phyloP scores from a whole-genome alignment of 768 basidiomycete genomes.

The Gelatoporia subvermispora region DNA sequence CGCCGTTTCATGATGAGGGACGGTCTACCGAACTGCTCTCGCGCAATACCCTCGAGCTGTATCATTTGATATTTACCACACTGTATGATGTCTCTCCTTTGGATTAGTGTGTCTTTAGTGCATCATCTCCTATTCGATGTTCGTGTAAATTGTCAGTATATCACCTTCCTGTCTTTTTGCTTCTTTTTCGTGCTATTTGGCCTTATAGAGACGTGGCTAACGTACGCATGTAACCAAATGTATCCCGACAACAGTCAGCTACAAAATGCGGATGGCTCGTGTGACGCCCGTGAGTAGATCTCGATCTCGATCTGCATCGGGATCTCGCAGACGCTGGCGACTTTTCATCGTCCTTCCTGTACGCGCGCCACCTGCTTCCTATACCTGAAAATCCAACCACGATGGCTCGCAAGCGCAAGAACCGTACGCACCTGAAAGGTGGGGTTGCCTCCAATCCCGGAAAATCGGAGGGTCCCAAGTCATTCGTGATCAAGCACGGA shows the following conservation, averaged over 20 bases:
- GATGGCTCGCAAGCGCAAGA: slow-evolving; percentile 77
- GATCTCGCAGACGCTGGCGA: slow-evolving; percentile 3
- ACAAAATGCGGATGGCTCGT: no score
- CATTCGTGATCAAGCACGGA: slow-evolving; percentile 96
- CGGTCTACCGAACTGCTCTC: slow-evolving; percentile 3
- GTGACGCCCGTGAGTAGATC: slow-evolving; percentile 2
- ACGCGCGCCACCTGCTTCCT: background rate
- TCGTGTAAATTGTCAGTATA: no score
- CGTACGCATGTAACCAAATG: no score
- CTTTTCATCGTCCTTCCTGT: background rate
- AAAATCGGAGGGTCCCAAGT: slow-evolving; percentile 58
- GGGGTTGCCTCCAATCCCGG: slow-evolving; percentile 30
- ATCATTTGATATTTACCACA: slow-evolving; percentile 4
- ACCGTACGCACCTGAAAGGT: slow-evolving; percentile 76
- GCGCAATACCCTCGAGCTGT: slow-evolving; percentile 12
- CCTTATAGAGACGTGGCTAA: background rate
- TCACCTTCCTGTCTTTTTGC: background rate
- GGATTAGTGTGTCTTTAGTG: no score
- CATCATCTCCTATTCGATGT: no score
- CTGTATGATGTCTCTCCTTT: slow-evolving; percentile 4
- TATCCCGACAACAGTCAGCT: no score
- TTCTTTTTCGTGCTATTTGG: background rate
- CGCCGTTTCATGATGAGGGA: slow-evolving; percentile 1
- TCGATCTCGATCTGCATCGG: slow-evolving; percentile 8
- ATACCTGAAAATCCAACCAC: background rate